Evolutionary conservation across 164 flowering plant species (phyloP).

Genomic region (Platanus orientalis): DNA sequence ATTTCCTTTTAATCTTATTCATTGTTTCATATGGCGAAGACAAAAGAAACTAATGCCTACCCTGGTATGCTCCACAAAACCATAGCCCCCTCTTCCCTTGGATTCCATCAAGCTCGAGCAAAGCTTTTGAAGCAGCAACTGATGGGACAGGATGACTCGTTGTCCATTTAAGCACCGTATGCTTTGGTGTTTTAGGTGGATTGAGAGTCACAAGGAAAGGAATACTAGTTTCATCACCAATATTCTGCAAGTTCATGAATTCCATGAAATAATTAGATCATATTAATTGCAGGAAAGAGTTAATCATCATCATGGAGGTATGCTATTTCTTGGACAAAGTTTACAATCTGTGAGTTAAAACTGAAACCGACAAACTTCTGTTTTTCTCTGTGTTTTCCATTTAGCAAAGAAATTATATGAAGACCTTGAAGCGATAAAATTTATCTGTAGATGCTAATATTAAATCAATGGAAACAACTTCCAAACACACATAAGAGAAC

Average conservation of each 20-base stretch:
- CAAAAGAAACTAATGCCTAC: conserved; percentile 28
- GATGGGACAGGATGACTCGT: conserved; percentile 89
- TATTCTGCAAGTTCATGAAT: conserved; percentile 49
- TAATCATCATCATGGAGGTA: background rate
- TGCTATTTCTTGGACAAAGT: too few relatives aligned
- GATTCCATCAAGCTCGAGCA: conserved; percentile 54
- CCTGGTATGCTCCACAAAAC: conserved; percentile 98
- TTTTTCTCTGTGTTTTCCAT: too few relatives aligned
- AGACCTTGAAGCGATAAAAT: background rate
- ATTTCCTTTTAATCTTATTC: background rate
- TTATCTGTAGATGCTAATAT: background rate
- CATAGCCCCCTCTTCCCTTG: conserved; percentile 91
- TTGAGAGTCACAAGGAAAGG: conserved; percentile 87
- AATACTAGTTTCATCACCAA: conserved; percentile 37
- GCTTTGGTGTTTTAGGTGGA: conserved; percentile 57
- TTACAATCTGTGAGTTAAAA: too few relatives aligned
- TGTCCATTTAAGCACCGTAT: conserved; percentile 69
- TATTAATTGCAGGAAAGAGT: background rate
- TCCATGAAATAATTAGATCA: background rate
- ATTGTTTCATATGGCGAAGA: background rate
- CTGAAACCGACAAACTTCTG: too few relatives aligned
- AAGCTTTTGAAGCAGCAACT: conserved; percentile 81
- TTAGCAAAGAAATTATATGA: background rate
- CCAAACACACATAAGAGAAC: background rate
- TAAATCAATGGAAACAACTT: background rate